Evolutionary conservation across 2,329 filamentous ascomycete species (phyloP).

Genomic region (Botryotinia narcissicola): DNA sequence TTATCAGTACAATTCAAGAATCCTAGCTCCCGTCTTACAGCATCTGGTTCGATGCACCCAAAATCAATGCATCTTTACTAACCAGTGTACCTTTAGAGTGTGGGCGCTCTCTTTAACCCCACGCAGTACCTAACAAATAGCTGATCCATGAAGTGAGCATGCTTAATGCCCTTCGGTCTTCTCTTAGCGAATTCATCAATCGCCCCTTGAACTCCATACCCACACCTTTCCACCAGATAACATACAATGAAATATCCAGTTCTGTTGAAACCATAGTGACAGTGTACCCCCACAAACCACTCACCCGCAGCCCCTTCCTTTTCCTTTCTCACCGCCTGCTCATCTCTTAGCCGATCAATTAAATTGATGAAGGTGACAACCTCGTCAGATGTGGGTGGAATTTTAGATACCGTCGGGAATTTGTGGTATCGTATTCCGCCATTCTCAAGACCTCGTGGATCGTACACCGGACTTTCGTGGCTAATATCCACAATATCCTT

Average conservation of each 20-base stretch:
- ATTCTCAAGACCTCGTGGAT: constrained; percentile 66
- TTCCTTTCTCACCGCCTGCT: constrained; percentile 49
- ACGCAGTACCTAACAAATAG: constrained; percentile 72
- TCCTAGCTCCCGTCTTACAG: neutral
- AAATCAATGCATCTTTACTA: neutral
- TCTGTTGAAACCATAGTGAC: constrained; percentile 90
- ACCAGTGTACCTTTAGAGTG: constrained; percentile 28
- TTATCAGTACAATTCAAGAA: neutral
- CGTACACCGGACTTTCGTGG: constrained; percentile 87
- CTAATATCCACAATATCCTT: constrained; percentile 85
- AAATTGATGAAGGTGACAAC: constrained; percentile 54
- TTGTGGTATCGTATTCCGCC: constrained; percentile 75
- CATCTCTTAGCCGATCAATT: constrained; percentile 58
- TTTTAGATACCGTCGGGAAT: constrained; percentile 87
- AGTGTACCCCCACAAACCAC: constrained; percentile 76
- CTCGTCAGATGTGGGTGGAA: constrained; percentile 63
- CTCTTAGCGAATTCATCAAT: constrained; percentile 72
- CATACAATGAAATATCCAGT: constrained; percentile 89
- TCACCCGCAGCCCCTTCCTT: constrained; percentile 43
- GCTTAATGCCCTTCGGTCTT: constrained; percentile 79
- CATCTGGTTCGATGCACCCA: neutral
- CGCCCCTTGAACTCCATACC: constrained; percentile 69
- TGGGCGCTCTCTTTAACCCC: constrained; percentile 37
- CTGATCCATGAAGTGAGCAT: constrained; percentile 83
- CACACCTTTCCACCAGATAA: constrained; percentile 82